Evolutionary conservation across 192 early-diverging fungal species (phyloP), one percentile per base, ranked within the genome.

Genomic region (Chytriomyces sp.): DNA sequence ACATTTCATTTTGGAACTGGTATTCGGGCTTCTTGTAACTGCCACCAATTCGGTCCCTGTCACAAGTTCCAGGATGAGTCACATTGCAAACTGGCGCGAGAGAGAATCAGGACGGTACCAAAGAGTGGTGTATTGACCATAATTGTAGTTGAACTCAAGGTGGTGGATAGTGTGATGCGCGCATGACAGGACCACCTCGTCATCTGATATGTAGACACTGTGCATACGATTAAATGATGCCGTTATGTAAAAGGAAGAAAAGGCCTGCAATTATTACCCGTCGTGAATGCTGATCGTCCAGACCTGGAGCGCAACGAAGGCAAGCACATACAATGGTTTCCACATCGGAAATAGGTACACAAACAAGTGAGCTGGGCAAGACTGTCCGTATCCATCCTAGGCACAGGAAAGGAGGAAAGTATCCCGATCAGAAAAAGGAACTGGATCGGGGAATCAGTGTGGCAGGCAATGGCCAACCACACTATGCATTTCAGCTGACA

Each of bases 221-320:
- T 36, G 2, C 14, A 22, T 49, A 3, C 44, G 14, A 14, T 0
- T 63, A 37, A 3, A 58, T 17, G 1, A 0, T 8, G 44, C 17
- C 22, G 28, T 3, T 53, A 4, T 52, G n/a, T 17, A 19, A 57
- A 12, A 36, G 36, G 28, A 64, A 69, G 38, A 30, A 31, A 71
- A n/a, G n/a, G n/a, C n/a, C n/a, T n/a, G n/a, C n/a, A n/a, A n/a
- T n/a, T n/a, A 72, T 80, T 78, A 89, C 88, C 75, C 93, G 75
- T 99, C 97, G 78, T 99, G 97, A 80, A 99, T 99, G 85, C 93
- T 85, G 26, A 99, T 91, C 25, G 94, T 96, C 97, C 97, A 99
- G 39, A 94, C 72, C 69, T 96, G 94, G 55, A 99, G 93, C 76
- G 93, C 84, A 3, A 88, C 80, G 76, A 99, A 99, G 67, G 92